These are phyloP conservation scores for Aspergillus novofumigatus DNA, from an alignment of 2,329 filamentous ascomycete genomes.

Conservation along the genomic window DNA sequence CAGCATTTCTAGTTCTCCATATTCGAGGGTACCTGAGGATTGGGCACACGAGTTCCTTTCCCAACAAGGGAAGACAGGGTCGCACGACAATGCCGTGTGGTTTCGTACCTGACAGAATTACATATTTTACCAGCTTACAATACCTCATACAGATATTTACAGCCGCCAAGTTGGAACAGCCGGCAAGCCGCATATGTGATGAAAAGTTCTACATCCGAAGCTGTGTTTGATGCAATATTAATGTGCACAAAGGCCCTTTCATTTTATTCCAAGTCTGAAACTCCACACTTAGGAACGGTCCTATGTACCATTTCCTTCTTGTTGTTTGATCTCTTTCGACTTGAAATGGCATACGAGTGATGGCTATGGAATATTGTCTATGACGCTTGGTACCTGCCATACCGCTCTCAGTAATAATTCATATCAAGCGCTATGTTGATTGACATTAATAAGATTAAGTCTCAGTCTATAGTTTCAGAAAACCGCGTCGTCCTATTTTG, in stretches of 20 bases:
- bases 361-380: too few species aligned
- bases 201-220: constrained; percentile 17
- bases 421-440: background rate
- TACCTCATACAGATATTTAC: background rate
- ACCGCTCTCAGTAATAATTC: background rate
- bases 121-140: background rate
- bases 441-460: background rate
- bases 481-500: constrained; percentile 2
- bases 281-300: background rate
- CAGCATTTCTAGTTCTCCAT: background rate
- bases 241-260: background rate
- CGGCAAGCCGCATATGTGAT: constrained; percentile 16
- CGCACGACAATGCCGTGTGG: background rate
- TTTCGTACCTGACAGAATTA: background rate
- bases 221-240: background rate
- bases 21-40: background rate
- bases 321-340: background rate
- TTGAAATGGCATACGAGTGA: too few species aligned
- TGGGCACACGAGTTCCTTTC: constrained; percentile 12
- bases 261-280: background rate
- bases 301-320: background rate
- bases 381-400: background rate
- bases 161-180: background rate
- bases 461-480: constrained; percentile 4
- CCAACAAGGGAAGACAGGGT: constrained; percentile 1